Base-by-base conservation (phyloP, 768 basidiomycete species). In the Tricholomella constricta region DNA sequence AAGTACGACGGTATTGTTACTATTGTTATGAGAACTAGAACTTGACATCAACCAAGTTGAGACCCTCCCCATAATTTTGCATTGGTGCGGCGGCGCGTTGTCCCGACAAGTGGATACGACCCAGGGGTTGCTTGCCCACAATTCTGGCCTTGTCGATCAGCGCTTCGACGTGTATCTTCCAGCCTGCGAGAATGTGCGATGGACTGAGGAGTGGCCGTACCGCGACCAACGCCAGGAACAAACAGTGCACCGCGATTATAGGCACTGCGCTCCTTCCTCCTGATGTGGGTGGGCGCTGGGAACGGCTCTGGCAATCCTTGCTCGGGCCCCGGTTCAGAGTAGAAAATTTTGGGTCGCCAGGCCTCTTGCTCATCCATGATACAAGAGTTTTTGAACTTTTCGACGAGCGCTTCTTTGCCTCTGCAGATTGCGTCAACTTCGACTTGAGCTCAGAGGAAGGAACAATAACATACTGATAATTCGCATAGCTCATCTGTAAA, bases 401-500 rank as follows among this genome's bases (percentile, higher is more conserved):
- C 90, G 44, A 95, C 85, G 34, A 93, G 81, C 1, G 91, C 88
- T 69, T 92, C 90, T 66, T 95, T 95, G 43, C 93, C 93, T 74
- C 89, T 89, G 12, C 1, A 26, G 19, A n/a, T 25, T 6, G 27
- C n/a, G 61, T 22, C 31, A 43, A 12, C 22, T n/a, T 31, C 1
- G 14, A 19, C 27, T 36, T 19, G n/a, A 43, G 17, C 17, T 54
- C 17, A 3, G 26, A 17, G 2, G 19, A 35, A 55, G 15, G 22
- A 45, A 49, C 41, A 41, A 46, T 27, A n/a, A 78, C 89, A 48
- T 56, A 92, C 91, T 94, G 92, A 63, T 91, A 93, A 60, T 91
- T 94, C 3, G 93, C 94, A 65, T 94, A 95, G 59, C 88, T 89
- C 87, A 94, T 91, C 62, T 94, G 88, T 47, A 94, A 70, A 8